Base-by-base conservation (phyloP, 345 rosid genomes). In the Camelina sativa region DNA sequence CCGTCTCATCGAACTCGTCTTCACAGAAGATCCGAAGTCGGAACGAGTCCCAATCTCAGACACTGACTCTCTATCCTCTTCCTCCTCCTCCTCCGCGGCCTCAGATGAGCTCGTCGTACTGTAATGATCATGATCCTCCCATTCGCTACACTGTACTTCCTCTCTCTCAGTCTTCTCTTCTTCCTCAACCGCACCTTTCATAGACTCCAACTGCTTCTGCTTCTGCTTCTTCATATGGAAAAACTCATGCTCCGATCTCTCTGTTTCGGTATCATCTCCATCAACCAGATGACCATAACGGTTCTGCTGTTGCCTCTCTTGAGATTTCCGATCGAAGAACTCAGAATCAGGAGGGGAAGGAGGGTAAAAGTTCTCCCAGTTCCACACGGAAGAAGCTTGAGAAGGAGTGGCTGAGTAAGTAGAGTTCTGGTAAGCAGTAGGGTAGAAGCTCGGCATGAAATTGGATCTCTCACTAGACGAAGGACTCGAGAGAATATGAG, bases 301-400 rank as follows among this genome's bases (percentile, higher is more conserved):
- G 58, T 70, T 70, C 1, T 70, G 80, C 3, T 73, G 81, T 8
- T 54, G 73, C 41, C 62, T 72, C 25, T 80, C 81, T 22, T 75
- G 90, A 23, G 79, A 67, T 71, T 85, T 87, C 30, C 53, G 77
- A 15, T 85, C 68, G 78, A 90, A 92, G 84, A 72, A 92, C 11
- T 92, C 99, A 13, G 99, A 95, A 78, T 85, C 94, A 0, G 98
- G 99, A 34, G 99, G 99, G 0, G 99, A 95, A 1, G 99, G 99
- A 78, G 99, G 99, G 67, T 80, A 84, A 68, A 92, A 89, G 65
- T 92, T 89, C 66, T 95, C 99, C 99, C 99, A 95, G 74, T 95
- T 90, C 99, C 99, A 95, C 0, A 87, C 86, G 3, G 99, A 95
- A 56, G 99, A 95, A 2, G 97, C 72, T 67, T 95, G 98, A 0